Evolutionary conservation across 495 filamentous ascomycete species (phyloP).

Genomic region (Lophiostoma macrostomum): DNA sequence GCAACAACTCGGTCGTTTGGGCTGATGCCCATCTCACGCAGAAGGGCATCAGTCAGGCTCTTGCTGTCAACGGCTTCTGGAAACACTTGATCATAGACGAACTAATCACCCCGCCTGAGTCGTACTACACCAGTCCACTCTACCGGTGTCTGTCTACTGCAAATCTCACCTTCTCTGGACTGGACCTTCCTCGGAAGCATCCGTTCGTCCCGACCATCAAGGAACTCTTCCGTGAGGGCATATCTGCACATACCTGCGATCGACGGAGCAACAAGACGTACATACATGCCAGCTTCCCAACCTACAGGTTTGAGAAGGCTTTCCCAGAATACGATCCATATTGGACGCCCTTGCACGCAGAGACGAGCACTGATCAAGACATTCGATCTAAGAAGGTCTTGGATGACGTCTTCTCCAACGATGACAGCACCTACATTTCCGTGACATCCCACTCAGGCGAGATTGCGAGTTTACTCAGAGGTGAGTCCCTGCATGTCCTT

Average conservation of each 20-base stretch:
- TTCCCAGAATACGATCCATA: slow-evolving; percentile 49
- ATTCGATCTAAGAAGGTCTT: slow-evolving; percentile 54
- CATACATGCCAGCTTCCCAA: slow-evolving; percentile 58
- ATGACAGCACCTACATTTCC: slow-evolving; percentile 48
- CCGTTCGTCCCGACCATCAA: slow-evolving; percentile 64
- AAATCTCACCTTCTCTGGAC: slow-evolving; percentile 56
- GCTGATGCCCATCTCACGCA: slow-evolving; percentile 65
- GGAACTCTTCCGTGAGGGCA: slow-evolving; percentile 66
- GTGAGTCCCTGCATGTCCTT: slow-evolving; percentile 22
- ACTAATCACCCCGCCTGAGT: slow-evolving; percentile 60
- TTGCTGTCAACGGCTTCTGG: slow-evolving; percentile 63
- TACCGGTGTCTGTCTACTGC: slow-evolving; percentile 65
- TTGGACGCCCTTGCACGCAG: slow-evolving; percentile 35
- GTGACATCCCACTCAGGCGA: slow-evolving; percentile 68
- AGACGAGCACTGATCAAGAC: slow-evolving; percentile 49
- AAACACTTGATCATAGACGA: slow-evolving; percentile 48
- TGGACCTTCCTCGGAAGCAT: slow-evolving; percentile 48
- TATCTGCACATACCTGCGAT: slow-evolving; percentile 79
- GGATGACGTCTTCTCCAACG: slow-evolving; percentile 60
- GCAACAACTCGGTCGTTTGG: slow-evolving; percentile 66
- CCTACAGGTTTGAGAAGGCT: slow-evolving; percentile 58
- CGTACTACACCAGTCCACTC: slow-evolving; percentile 68
- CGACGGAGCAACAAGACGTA: slow-evolving; percentile 55
- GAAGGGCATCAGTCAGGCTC: slow-evolving; percentile 60
- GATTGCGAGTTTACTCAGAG: slow-evolving; percentile 56